These are phyloP conservation scores for Artemisia argyi DNA, from an alignment of 129 eudicot species.

Conservation along the genomic window DNA sequence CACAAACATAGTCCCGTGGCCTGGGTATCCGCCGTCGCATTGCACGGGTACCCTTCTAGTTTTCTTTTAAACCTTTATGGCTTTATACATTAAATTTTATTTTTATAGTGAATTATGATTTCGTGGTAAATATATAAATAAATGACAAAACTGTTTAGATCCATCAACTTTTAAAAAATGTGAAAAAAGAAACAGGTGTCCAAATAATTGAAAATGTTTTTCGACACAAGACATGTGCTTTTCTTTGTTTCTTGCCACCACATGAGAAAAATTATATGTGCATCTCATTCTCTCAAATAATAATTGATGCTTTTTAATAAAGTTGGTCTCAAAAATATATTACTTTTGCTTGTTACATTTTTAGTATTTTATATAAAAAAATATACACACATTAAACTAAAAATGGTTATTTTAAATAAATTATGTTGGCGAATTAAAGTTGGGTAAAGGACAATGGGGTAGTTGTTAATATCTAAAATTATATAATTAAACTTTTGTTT, in stretches of 20 bases:
- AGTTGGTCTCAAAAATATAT: no score
- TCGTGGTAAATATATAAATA: background rate
- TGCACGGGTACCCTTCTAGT: no score
- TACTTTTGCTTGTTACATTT: no score
- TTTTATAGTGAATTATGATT: background rate
- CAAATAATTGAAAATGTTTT: conserved; percentile 23
- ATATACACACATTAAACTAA: no score
- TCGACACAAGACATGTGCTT: conserved; percentile 34
- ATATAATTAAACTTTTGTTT: background rate
- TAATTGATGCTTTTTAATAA: background rate
- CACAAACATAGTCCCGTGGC: no score
- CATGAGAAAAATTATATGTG: conserved; percentile 18
- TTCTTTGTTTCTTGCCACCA: conserved; percentile 31
- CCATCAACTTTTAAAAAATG: conserved; percentile 5
- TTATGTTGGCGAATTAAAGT: no score
- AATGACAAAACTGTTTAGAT: conserved; percentile 13
- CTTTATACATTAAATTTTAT: background rate
- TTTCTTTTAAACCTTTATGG: no score
- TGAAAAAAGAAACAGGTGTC: conserved; percentile 21
- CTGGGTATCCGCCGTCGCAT: no score
- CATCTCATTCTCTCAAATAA: conserved; percentile 12
- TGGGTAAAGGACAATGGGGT: background rate
- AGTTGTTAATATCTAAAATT: background rate
- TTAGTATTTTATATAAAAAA: no score
- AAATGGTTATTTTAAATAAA: no score